Evolutionary conservation across 176 grass and related monocot genomes (phyloP).

Genomic region (Pharus latifolius): DNA sequence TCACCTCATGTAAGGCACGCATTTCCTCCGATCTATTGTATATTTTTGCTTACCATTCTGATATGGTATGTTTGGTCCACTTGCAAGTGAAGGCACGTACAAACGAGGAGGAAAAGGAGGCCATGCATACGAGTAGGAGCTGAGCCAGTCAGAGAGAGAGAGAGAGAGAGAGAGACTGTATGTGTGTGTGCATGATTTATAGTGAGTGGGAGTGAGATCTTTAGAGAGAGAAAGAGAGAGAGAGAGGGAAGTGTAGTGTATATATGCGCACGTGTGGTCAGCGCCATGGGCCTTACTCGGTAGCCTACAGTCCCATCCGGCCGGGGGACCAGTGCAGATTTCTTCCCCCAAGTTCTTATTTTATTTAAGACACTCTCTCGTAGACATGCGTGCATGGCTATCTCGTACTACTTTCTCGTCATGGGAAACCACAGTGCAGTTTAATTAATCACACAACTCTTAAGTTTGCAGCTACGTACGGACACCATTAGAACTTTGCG

Average conservation of each 20-base stretch:
- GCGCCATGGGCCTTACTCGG: constrained; percentile 24
- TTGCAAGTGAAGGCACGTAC: background rate
- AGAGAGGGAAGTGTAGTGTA: constrained; percentile 7
- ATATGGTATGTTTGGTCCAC: background rate
- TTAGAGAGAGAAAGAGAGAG: constrained; percentile 8
- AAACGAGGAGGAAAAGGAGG: background rate
- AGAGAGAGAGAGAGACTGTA: background rate
- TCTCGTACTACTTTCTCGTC: background rate
- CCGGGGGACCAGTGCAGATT: constrained; percentile 52
- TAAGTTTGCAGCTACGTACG: too few relatives aligned
- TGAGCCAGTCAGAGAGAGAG: background rate
- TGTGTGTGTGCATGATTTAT: background rate
- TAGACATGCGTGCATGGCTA: background rate
- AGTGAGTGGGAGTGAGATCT: constrained; percentile 1
- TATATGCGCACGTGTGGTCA: constrained; percentile 28
- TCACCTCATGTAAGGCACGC: too few relatives aligned
- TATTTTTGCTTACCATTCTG: background rate
- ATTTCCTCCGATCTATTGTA: too few relatives aligned
- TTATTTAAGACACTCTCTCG: constrained; percentile 18
- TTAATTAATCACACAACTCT: too few relatives aligned
- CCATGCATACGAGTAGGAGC: background rate
- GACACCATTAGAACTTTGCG: too few relatives aligned
- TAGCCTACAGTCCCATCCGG: constrained; percentile 8
- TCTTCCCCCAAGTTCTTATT: background rate
- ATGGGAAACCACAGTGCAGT: background rate